Evolutionary conservation across 108 stramenopile genomes (phyloP).

Genomic region (Chaetoceros muelleri): DNA sequence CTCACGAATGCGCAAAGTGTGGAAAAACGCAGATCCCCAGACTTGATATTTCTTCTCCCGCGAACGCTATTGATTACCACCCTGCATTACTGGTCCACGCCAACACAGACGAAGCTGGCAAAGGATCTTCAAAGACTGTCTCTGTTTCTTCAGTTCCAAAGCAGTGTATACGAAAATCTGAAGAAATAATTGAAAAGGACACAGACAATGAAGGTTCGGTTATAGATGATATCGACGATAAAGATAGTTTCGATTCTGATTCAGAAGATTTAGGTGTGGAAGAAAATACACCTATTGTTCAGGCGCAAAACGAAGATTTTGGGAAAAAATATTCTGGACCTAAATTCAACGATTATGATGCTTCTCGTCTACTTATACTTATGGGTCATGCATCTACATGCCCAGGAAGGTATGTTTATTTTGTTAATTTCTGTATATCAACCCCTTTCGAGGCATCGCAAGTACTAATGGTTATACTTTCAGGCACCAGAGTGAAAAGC

Average conservation of each 20-base stretch:
- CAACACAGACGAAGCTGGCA: constrained; percentile 36
- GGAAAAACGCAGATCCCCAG: constrained; percentile 75
- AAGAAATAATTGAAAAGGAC: neutral
- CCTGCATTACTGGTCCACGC: constrained; percentile 77
- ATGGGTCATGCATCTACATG: constrained; percentile 75
- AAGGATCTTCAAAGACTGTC: constrained; percentile 6
- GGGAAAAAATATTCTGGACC: constrained; percentile 66
- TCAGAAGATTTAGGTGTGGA: constrained; percentile 37
- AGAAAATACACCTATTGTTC: constrained; percentile 44
- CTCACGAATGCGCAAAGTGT: constrained; percentile 80
- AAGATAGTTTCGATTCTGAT: constrained; percentile 23
- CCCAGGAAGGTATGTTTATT: constrained; percentile 43
- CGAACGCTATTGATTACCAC: constrained; percentile 83
- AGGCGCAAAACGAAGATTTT: constrained; percentile 64
- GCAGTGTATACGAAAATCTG: neutral
- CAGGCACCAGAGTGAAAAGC: constrained; percentile 54
- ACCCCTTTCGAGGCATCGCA: neutral
- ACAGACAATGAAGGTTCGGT: too few relatives aligned
- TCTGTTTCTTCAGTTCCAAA: constrained; percentile 3
- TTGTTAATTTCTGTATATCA: neutral
- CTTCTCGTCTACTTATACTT: constrained; percentile 51
- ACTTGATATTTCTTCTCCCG: constrained; percentile 71
- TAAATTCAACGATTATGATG: constrained; percentile 43
- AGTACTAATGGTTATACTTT: neutral
- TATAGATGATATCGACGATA: constrained; percentile 36